Conservation (phyloP, 768 basidiomycete species). For the Lentinula sp. region DNA sequence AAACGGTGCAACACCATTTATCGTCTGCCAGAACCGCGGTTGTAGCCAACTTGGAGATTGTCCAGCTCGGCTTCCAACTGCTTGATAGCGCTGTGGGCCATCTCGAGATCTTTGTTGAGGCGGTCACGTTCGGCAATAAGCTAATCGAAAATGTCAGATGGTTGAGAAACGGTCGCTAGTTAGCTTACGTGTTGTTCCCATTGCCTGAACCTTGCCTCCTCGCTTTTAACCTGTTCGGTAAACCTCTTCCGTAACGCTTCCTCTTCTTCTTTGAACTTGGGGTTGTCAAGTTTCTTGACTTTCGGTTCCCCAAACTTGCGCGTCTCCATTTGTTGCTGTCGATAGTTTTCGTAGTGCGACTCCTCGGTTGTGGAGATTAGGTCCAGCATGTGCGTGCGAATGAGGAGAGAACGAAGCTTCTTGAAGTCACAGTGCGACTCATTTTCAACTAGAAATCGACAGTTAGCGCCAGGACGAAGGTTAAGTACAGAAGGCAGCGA, state of each 20-base stretch:
- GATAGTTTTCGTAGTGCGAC: slow-evolving; percentile 94
- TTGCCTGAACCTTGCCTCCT: slow-evolving; percentile 95
- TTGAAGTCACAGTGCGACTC: slow-evolving; percentile 99
- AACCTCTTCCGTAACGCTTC: slow-evolving; percentile 94
- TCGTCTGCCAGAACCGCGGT: slow-evolving; percentile 65
- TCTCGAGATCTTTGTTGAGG: slow-evolving; percentile 97
- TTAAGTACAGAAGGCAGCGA: slow-evolving; percentile 12
- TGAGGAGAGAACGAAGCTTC: slow-evolving; percentile 90
- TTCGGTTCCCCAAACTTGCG: slow-evolving; percentile 98
- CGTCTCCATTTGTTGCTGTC: slow-evolving; percentile 99
- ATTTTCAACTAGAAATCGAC: slow-evolving; percentile 71
- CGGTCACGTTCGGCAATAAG: slow-evolving; percentile 98
- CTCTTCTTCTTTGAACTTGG: slow-evolving; percentile 99
- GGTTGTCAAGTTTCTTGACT: slow-evolving; percentile 98
- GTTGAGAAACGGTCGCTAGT: neutral
- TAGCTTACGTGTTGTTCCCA: slow-evolving; percentile 95
- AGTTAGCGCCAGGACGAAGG: neutral
- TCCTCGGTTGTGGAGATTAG: slow-evolving; percentile 96
- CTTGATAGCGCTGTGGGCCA: slow-evolving; percentile 89
- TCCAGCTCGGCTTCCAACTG: slow-evolving; percentile 86
- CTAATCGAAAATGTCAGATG: slow-evolving; percentile 32
- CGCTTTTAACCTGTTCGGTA: slow-evolving; percentile 99
- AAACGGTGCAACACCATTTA: slow-evolving; percentile 21
- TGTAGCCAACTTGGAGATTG: slow-evolving; percentile 81
- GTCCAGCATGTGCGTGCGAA: slow-evolving; percentile 98